Conservation (phyloP, 345 rosid species). For the Eucalyptus microcorys region DNA sequence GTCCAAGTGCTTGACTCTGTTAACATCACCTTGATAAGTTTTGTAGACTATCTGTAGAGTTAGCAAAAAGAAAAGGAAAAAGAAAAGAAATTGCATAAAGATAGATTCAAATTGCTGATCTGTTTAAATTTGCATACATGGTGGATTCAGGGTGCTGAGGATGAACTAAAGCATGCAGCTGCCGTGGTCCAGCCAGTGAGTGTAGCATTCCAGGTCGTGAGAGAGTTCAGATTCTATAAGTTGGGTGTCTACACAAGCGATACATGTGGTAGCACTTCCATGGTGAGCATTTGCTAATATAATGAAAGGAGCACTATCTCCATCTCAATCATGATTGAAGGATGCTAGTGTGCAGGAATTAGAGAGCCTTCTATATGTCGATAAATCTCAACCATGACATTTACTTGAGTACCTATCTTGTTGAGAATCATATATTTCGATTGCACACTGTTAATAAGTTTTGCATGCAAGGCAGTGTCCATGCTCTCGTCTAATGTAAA, state of each 20-base stretch:
- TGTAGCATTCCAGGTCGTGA: constrained; percentile 70
- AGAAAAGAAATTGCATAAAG: background rate
- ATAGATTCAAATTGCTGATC: background rate
- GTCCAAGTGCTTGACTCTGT: constrained; percentile 53
- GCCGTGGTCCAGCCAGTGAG: constrained; percentile 78
- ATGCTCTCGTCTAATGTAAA: background rate
- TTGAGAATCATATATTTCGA: background rate
- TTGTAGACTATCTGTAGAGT: background rate
- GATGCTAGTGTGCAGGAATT: background rate
- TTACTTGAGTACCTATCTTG: background rate
- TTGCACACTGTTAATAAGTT: background rate
- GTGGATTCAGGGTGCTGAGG: constrained; percentile 72
- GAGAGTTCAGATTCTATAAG: constrained; percentile 53
- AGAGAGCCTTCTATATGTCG: background rate
- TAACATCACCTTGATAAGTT: constrained; percentile 74
- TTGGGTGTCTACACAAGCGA: constrained; percentile 64
- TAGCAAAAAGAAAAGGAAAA: background rate
- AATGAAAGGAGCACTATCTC: no score
- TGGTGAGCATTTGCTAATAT: no score
- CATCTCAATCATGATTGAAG: no score
- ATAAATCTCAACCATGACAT: background rate
- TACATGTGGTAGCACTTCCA: no score
- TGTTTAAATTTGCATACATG: background rate
- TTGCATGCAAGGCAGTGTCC: background rate
- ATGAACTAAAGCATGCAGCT: constrained; percentile 80